Evolutionary conservation across 208 protist genomes (phyloP).

Genomic region (Lotmaria passim): DNA sequence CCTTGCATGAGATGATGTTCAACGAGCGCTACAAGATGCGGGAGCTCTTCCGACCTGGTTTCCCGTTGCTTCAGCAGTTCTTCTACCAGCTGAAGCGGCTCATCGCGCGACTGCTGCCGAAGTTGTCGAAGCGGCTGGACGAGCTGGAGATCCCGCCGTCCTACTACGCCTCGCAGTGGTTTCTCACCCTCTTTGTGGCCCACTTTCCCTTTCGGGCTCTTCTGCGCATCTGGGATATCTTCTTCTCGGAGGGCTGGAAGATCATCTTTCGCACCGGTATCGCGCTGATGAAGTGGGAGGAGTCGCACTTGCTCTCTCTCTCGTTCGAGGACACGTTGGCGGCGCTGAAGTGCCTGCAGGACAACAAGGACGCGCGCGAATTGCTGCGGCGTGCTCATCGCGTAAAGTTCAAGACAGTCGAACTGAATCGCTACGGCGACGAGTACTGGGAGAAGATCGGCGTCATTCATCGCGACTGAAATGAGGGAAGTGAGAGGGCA

Average conservation of each 20-base stretch:
- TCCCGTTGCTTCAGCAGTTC: conserved; percentile 89
- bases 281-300: conserved; percentile 90
- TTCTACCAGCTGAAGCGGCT: conserved; percentile 90
- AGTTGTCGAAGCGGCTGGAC: conserved; percentile 76
- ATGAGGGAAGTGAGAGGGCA: neutral
- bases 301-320: conserved; percentile 70
- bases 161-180: conserved; percentile 94
- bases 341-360: conserved; percentile 85
- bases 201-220: conserved; percentile 88
- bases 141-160: conserved; percentile 73
- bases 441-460: conserved; percentile 75
- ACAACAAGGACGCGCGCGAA: conserved; percentile 80
- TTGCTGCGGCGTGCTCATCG: conserved; percentile 73
- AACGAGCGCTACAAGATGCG: conserved; percentile 82
- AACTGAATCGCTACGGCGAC: conserved; percentile 78
- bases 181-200: conserved; percentile 92
- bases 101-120: conserved; percentile 76
- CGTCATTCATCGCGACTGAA: conserved; percentile 25
- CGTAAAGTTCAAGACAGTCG: conserved; percentile 89
- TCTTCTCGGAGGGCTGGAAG: conserved; percentile 94
- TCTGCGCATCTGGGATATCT: conserved; percentile 93
- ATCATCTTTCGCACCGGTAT: conserved; percentile 92
- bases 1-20: conserved; percentile 89
- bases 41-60: conserved; percentile 87
- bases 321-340: conserved; percentile 80